These are phyloP conservation scores for Phoenix dactylifera DNA, from an alignment of 176 grass and related monocot genomes.

Conservation along the genomic window DNA sequence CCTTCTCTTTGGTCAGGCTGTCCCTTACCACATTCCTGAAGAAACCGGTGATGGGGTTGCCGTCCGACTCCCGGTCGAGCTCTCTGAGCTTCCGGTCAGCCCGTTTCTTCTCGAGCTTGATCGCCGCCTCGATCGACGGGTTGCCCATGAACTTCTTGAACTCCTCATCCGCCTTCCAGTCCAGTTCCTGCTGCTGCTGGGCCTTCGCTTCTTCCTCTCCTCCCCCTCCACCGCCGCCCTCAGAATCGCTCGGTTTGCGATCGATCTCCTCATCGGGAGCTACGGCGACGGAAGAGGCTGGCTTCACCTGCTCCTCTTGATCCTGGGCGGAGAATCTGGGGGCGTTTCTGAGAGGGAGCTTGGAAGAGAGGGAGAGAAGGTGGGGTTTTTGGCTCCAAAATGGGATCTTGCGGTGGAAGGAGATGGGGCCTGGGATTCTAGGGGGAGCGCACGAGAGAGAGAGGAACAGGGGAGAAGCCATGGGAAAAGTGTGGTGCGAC, in stretches of 20 bases:
- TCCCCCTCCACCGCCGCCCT: constrained; percentile 1
- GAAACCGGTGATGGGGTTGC: constrained; percentile 45
- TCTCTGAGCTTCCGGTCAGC: constrained; percentile 64
- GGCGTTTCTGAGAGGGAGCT: constrained; percentile 1
- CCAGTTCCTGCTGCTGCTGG: constrained; percentile 80
- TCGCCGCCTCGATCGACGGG: constrained; percentile 85
- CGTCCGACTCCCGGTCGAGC: constrained; percentile 77
- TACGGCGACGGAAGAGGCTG: constrained; percentile 20
- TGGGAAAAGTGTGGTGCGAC: constrained; percentile 6
- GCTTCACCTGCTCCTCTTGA: constrained; percentile 32
- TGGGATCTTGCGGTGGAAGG: constrained; percentile 10
- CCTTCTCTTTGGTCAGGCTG: constrained; percentile 61
- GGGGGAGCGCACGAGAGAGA: constrained; percentile 14
- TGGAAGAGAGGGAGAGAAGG: constrained; percentile 1
- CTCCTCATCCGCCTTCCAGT: constrained; percentile 95
- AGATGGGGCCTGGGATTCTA: background rate
- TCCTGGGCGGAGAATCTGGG: constrained; percentile 41
- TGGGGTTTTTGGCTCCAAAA: constrained; percentile 4
- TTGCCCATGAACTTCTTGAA: constrained; percentile 99
- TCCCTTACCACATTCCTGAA: constrained; percentile 46
- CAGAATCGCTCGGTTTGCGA: background rate
- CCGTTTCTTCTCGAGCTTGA: constrained; percentile 95
- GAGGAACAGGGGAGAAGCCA: constrained; percentile 40
- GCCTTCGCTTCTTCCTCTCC: background rate
- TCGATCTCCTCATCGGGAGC: constrained; percentile 18